Base-by-base conservation (phyloP, 495 filamentous ascomycete species). In the Acidiella bohemica region DNA sequence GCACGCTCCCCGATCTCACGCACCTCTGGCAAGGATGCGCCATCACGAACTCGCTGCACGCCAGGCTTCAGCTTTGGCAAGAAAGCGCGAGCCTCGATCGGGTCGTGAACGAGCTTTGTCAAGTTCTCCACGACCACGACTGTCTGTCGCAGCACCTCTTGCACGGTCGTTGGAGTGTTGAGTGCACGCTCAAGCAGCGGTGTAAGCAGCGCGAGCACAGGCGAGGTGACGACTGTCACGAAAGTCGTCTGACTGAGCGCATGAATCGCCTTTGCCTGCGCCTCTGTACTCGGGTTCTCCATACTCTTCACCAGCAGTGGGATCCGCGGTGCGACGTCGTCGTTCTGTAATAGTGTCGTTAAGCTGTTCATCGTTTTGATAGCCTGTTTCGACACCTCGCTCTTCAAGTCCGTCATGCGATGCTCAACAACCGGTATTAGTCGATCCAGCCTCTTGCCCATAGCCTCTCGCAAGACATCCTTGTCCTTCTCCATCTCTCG, bases 201-300 rank as follows among this genome's bases (percentile, higher is more conserved):
- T 3, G 90, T 99, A 22, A 99, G 74, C 7, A 99, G 76, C n/a
- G 90, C 90, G 19, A 99, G 75, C 3, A 96, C 90, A 14, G 90
- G 90, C n/a, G 90, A 95, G 10, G 85, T 95, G 46, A 99, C 92
- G 44, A 88, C 75, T 39, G 90, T 85, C 31, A 99, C 88, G 53
- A 99, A 99, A 22, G 90, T 99, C n/a, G 90, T 99, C 62, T 93
- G 84, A 1, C 86, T 94, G 28, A 99, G 70, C 25, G 87, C 90
- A 50, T 95, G 90, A 47, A 99, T 99, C 28, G 90, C 87, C 65
- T 93, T 90, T 53, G 90, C 81, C 37, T 90, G 69, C 12, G 78
- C 79, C 54, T 92, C 76, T n/a, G 81, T 71, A 5, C 83, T 92
- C 2, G 92, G 90, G 39, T 94, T 76, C 53, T 94, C 81, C 79